A percentile compares a stretch with the other conserved stretches of the same genome.
These are phyloP conservation scores for Cladosporium sp. DNA, from an alignment of 2,329 filamentous ascomycete species.

Conservation along the genomic window DNA sequence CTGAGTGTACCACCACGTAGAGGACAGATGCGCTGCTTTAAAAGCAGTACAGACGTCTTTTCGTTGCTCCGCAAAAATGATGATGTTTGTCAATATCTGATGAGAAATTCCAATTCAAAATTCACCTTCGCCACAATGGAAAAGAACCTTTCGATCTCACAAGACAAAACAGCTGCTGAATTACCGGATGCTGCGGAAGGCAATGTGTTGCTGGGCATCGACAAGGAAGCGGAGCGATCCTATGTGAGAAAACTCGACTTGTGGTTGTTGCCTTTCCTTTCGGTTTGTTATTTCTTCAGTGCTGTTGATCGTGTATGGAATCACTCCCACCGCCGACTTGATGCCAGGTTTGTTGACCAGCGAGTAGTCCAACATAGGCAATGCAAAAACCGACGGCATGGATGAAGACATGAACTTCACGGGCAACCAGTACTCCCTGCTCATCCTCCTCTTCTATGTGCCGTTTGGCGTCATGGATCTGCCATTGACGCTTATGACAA, in stretches of 20 bases:
- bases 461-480: slow-evolving; percentile 48
- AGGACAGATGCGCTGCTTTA: no score
- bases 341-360: background rate
- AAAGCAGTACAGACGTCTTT: no score
- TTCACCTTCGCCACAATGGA: no score
- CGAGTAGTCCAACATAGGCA: slow-evolving; percentile 42
- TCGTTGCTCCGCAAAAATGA: no score
- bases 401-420: slow-evolving; percentile 41
- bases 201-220: slow-evolving; percentile 3
- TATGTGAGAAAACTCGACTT: slow-evolving; percentile 30
- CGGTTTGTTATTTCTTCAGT: slow-evolving; percentile 40
- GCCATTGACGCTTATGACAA: slow-evolving; percentile 46
- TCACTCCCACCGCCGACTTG: background rate
- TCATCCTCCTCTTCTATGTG: slow-evolving; percentile 48
- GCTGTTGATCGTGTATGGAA: slow-evolving; percentile 9
- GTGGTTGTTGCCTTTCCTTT: slow-evolving; percentile 41
- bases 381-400: slow-evolving; percentile 48
- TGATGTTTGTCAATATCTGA: no score
- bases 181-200: background rate
- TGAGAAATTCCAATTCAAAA: no score
- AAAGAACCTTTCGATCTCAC: no score
- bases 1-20: no score
- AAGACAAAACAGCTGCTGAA: background rate
- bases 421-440: slow-evolving; percentile 41
- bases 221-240: slow-evolving; percentile 9